Evolutionary conservation across 331 rosid species (phyloP).

Genomic region (Malus hybrid): DNA sequence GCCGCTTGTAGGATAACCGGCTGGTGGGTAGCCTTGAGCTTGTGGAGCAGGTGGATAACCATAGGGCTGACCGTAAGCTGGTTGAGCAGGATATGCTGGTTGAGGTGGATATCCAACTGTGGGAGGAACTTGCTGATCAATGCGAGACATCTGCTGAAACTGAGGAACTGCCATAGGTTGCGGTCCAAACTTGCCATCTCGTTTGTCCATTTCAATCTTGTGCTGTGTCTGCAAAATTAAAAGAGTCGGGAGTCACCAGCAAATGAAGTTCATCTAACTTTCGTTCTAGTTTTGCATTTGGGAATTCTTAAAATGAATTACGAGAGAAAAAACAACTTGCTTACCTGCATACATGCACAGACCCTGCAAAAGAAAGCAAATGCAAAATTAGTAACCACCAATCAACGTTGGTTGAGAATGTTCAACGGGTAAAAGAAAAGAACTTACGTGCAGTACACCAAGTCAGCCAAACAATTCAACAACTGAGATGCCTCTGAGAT

Average conservation of each 20-base stretch:
- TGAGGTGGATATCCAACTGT: constrained; percentile 50
- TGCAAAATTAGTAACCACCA: constrained; percentile 13
- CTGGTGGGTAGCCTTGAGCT: not conserved
- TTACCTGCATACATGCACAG: constrained; percentile 98
- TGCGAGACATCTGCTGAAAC: constrained; percentile 84
- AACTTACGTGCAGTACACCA: constrained; percentile 93
- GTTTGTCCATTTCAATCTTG: constrained; percentile 96
- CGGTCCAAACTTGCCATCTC: constrained; percentile 81
- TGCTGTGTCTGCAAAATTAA: constrained; percentile 77
- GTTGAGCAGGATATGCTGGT: constrained; percentile 21
- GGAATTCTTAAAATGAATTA: not conserved
- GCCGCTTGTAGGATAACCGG: not conserved
- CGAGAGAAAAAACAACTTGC: not conserved
- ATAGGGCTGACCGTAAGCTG: constrained; percentile 11
- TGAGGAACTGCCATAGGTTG: constrained; percentile 86
- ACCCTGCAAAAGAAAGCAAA: constrained; percentile 49
- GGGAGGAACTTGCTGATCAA: constrained; percentile 82
- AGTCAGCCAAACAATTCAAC: constrained; percentile 65
- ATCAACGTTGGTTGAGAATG: constrained; percentile 1
- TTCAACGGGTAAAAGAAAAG: not conserved
- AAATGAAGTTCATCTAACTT: not conserved
- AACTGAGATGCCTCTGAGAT: constrained; percentile 81
- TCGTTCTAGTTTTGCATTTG: not conserved
- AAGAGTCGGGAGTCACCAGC: not conserved
- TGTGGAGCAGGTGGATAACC: constrained; percentile 17